Evolutionary conservation across 2,329 filamentous ascomycete species (phyloP).

Genomic region (Aspergillus ibericus): DNA sequence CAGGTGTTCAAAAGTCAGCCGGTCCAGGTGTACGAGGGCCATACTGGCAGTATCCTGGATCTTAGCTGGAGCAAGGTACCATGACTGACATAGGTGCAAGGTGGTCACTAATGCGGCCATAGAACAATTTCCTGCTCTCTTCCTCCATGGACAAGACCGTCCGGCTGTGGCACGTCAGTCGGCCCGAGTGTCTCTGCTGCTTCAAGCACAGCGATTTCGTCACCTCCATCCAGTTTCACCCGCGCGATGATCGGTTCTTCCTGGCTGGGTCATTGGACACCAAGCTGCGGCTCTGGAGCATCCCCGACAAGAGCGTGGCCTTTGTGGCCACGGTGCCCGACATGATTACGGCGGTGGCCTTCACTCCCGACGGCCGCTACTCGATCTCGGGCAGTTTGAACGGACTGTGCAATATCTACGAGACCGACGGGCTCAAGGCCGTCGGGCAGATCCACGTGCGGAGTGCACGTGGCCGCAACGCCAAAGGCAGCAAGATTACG

Average conservation of each 20-base stretch:
- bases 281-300: slow-evolving; percentile 89
- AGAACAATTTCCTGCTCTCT: slow-evolving; percentile 92
- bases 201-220: slow-evolving; percentile 96
- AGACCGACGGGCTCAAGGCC: slow-evolving; percentile 84
- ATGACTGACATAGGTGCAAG: not conserved
- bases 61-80: slow-evolving; percentile 91
- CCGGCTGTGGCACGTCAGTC: slow-evolving; percentile 84
- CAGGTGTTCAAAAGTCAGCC: slow-evolving; percentile 85
- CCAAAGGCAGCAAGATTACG: slow-evolving; percentile 96
- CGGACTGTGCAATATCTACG: slow-evolving; percentile 85
- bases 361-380: slow-evolving; percentile 86
- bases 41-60: slow-evolving; percentile 82
- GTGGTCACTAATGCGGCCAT: not conserved
- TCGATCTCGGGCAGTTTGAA: slow-evolving; percentile 85
- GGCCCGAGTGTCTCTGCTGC: slow-evolving; percentile 82
- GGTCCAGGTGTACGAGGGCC: slow-evolving; percentile 75
- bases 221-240: slow-evolving; percentile 91
- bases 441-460: slow-evolving; percentile 89
- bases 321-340: slow-evolving; percentile 76
- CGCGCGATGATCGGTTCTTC: slow-evolving; percentile 93
- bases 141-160: slow-evolving; percentile 99
- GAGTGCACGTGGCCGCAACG: slow-evolving; percentile 86
- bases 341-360: slow-evolving; percentile 90
- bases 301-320: slow-evolving; percentile 91
- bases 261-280: slow-evolving; percentile 88